A percentile compares a stretch with the other conserved stretches of the same genome.
Conservation (phyloP, 768 basidiomycete genomes). For the Collybiopsis confluens region DNA sequence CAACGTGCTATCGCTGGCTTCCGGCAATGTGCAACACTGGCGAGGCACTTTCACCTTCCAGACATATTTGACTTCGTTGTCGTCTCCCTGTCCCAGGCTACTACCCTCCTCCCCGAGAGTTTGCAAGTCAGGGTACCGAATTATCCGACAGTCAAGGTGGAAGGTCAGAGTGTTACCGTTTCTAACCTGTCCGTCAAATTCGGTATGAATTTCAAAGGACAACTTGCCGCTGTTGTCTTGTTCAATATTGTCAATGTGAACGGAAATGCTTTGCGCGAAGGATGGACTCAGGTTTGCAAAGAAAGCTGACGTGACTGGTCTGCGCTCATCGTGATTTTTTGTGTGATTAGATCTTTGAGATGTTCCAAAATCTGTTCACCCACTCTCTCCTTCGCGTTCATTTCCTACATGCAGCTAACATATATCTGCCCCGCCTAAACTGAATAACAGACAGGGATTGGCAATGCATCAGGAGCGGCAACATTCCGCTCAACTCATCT, state of each 20-base stretch:
- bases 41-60: constrained; percentile 81
- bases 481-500: too few species aligned
- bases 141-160: constrained; percentile 86
- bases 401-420: too few species aligned
- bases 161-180: constrained; percentile 85
- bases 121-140: constrained; percentile 70
- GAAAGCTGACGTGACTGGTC: too few species aligned
- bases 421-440: too few species aligned
- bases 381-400: constrained; percentile 92
- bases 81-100: constrained; percentile 86
- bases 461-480: too few species aligned
- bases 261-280: constrained; percentile 88
- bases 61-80: constrained; percentile 98
- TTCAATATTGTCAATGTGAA: constrained; percentile 98
- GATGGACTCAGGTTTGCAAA: constrained; percentile 96
- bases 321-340: constrained; percentile 6
- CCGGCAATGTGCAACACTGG: constrained; percentile 91
- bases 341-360: constrained; percentile 81
- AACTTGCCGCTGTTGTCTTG: constrained; percentile 92
- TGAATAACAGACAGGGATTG: too few species aligned
- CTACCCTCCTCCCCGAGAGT: constrained; percentile 75
- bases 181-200: constrained; percentile 91
- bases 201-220: constrained; percentile 92
- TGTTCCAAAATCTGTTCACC: constrained; percentile 94
- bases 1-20: constrained; percentile 96